A percentile compares a stretch with the other conserved stretches of the same genome.
These are phyloP conservation scores for Ophiosphaerella herpotricha DNA, from an alignment of 2,329 filamentous ascomycete genomes.

Conservation along the genomic window DNA sequence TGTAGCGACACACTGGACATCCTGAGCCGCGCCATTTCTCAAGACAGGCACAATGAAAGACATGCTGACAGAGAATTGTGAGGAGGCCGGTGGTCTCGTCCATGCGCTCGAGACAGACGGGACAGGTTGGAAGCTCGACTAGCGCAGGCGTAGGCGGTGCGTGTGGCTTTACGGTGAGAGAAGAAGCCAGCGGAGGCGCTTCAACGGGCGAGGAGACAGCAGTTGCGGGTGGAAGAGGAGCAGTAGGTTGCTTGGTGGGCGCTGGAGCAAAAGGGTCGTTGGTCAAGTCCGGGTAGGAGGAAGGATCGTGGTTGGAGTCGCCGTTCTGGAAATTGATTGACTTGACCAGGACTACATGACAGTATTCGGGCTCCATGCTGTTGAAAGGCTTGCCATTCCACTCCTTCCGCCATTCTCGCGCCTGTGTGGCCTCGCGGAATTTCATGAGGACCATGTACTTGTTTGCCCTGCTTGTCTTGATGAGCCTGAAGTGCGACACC, in stretches of 20 bases:
- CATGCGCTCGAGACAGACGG: constrained; percentile 96
- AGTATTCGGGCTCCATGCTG: constrained; percentile 90
- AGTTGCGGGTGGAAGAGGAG: constrained; percentile 36
- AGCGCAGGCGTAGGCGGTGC: constrained; percentile 80
- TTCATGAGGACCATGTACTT: constrained; percentile 96
- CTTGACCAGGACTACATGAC: constrained; percentile 92
- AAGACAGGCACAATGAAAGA: constrained; percentile 95
- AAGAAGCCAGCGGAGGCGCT: constrained; percentile 44
- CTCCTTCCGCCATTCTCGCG: constrained; percentile 77
- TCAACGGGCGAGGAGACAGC: constrained; percentile 42
- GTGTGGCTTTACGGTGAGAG: constrained; percentile 64
- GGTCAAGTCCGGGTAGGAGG: constrained; percentile 64
- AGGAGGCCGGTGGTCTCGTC: constrained; percentile 94
- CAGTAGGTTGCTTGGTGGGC: constrained; percentile 44
- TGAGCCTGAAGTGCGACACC: constrained; percentile 92
- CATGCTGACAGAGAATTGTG: constrained; percentile 95
- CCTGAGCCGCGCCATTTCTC: constrained; percentile 95
- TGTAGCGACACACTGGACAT: constrained; percentile 93
- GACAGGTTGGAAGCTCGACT: constrained; percentile 91
- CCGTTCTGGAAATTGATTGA: constrained; percentile 83
- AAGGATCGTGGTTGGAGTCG: constrained; percentile 47
- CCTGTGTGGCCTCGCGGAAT: constrained; percentile 76
- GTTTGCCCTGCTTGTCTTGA: constrained; percentile 85
- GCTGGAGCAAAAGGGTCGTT: constrained; percentile 69
- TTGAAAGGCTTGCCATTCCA: constrained; percentile 96